Evolutionary conservation across 139 green algal genomes (phyloP).

Genomic region (Chlamydomonas sp.): DNA sequence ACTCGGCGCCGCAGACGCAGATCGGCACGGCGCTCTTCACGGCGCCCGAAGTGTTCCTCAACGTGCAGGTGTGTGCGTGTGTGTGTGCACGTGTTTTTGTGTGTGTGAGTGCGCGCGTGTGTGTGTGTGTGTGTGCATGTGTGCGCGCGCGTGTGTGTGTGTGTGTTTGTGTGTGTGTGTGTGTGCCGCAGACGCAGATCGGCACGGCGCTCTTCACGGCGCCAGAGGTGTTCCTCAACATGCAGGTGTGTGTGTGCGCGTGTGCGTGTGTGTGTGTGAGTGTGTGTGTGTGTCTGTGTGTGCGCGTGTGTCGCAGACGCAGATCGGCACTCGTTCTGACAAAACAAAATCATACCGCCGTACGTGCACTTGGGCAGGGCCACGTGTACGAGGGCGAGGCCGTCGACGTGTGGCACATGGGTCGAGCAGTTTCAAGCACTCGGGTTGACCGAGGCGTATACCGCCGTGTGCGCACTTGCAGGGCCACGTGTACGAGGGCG

Average conservation of each 20-base stretch:
- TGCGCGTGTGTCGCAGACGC: too few species aligned
- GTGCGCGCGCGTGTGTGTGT: background rate
- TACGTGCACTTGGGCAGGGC: background rate
- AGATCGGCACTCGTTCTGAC: too few species aligned
- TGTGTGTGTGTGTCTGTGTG: background rate
- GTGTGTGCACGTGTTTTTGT: too few species aligned
- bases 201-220: slow-evolving; percentile 41
- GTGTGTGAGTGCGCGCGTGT: too few species aligned
- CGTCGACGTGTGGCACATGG: slow-evolving; percentile 49
- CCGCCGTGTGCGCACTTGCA: too few species aligned
- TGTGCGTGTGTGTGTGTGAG: slow-evolving; percentile 1
- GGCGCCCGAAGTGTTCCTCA: slow-evolving; percentile 36
- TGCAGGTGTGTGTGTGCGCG: slow-evolving; percentile 18
- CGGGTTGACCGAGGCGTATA: too few species aligned
- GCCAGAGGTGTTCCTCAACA: slow-evolving; percentile 36
- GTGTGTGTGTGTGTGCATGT: slow-evolving; percentile 1
- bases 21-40: slow-evolving; percentile 43
- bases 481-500: slow-evolving; percentile 14
- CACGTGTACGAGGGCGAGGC: slow-evolving; percentile 35
- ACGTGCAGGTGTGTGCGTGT: slow-evolving; percentile 2
- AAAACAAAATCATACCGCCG: background rate
- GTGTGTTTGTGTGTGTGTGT: too few species aligned
- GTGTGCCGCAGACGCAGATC: slow-evolving; percentile 30
- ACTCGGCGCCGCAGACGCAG: slow-evolving; percentile 29
- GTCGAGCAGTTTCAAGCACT: too few species aligned